Conservation (phyloP, 768 basidiomycete species). For the Arthromyces matolae region DNA sequence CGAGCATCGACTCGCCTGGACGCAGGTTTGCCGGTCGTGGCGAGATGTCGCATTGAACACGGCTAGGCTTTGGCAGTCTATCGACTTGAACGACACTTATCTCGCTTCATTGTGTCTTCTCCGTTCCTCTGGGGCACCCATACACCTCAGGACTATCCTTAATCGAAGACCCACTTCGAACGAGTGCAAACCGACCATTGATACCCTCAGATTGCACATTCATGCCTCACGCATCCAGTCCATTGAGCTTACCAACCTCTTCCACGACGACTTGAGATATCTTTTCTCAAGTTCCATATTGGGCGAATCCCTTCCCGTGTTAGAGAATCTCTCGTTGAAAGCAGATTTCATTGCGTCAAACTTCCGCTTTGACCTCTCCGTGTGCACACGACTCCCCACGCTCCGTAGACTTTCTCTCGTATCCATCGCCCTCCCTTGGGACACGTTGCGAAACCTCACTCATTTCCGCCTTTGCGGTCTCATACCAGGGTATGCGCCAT, state of each 20-base stretch:
- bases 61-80: constrained; percentile 35
- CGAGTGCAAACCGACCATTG: neutral
- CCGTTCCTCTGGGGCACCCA: constrained; percentile 32
- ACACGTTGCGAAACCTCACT: constrained; percentile 28
- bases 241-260: constrained; percentile 35
- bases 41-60: constrained; percentile 31
- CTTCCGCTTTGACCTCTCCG: constrained; percentile 16
- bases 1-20: constrained; percentile 34
- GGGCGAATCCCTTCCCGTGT: constrained; percentile 20
- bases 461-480: constrained; percentile 34
- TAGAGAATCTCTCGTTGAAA: constrained; percentile 33
- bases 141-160: constrained; percentile 29
- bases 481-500: constrained; percentile 26
- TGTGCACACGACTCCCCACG: constrained; percentile 21
- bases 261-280: constrained; percentile 29
- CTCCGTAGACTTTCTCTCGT: constrained; percentile 32
- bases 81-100: constrained; percentile 33
- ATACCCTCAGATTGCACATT: constrained; percentile 8
- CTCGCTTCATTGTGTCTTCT: constrained; percentile 33
- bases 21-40: constrained; percentile 39
- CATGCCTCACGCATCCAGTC: constrained; percentile 29
- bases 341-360: constrained; percentile 28
- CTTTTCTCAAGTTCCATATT: constrained; percentile 31
- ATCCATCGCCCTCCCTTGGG: constrained; percentile 32
- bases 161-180: neutral